Evolutionary conservation across 139 green algal species (phyloP).

Genomic region (Nannochloris sp.): DNA sequence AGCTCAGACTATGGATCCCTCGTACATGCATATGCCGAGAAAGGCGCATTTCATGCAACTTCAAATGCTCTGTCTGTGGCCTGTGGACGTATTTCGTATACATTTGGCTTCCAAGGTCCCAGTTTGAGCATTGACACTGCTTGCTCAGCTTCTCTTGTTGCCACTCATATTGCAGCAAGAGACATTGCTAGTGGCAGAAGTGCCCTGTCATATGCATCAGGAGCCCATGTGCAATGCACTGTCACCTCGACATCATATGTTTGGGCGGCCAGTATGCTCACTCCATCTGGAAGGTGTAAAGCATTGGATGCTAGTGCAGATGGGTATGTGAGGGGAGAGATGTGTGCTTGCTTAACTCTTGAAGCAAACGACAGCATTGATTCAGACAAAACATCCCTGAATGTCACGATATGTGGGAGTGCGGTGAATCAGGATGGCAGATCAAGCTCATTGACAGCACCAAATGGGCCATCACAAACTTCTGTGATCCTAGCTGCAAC

Average conservation of each 20-base stretch:
- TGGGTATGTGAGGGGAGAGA: constrained; percentile 65
- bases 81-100: constrained; percentile 60
- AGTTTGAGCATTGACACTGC: constrained; percentile 73
- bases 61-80: constrained; percentile 46
- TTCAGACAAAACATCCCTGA: not conserved
- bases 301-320: constrained; percentile 67
- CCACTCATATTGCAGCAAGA: constrained; percentile 35
- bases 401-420: constrained; percentile 6
- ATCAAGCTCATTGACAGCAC: constrained; percentile 72
- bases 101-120: constrained; percentile 57
- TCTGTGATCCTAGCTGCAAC: constrained; percentile 53
- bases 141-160: constrained; percentile 52
- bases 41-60: constrained; percentile 58
- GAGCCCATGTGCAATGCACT: constrained; percentile 36
- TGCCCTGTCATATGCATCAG: constrained; percentile 21
- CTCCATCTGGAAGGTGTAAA: constrained; percentile 47
- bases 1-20: constrained; percentile 61
- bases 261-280: constrained; percentile 57
- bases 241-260: constrained; percentile 29
- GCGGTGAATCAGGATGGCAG: constrained; percentile 63
- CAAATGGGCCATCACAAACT: constrained; percentile 79
- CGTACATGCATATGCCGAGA: constrained; percentile 21
- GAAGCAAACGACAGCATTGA: not conserved
- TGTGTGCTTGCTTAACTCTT: constrained; percentile 15
- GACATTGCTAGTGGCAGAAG: constrained; percentile 7